Base-by-base conservation (phyloP, 2,329 filamentous ascomycete species). In the Hypoxylon sp. region DNA sequence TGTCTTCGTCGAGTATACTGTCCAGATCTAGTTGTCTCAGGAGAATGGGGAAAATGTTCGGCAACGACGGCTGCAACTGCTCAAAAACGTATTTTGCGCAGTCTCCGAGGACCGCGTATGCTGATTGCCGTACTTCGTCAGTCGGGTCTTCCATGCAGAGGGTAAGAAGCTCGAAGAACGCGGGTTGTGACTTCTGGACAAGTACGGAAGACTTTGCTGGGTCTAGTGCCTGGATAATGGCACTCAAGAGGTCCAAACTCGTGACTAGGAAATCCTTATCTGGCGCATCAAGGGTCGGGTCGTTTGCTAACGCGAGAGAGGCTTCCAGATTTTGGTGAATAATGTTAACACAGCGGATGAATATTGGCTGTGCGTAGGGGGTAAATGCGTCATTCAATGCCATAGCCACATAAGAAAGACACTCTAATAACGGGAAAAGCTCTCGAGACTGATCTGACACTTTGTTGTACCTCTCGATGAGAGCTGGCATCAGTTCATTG, bases 181-280 rank as follows among this genome's bases (percentile, higher is more conserved):
- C 89, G 17, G 93, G 92, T 68, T 94, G 89, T 1, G 93, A 91
- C 71, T 84, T 87, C 69, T 86, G 87, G 62, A 98, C 90, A 28
- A 99, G 86, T 72, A 91, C 88, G n/a, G 88, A 85, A 60, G 93
- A 92, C 81, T 93, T 91, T 50, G 87, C 82, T 52, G 87, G 84
- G 51, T 93, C 89, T 6, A 99, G 87, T 1, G 94, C 94, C 79
- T 99, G 96, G 61, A 99, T 92, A 72, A 98, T 93, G 25, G 94
- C 92, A 77, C 94, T 97, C 60, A 99, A 83, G 13, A 99, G 89
- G 78, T 99, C 96, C 65, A 99, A 85, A 75, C 94, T 97, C 30
- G 96, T 98, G 51, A 99, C 91, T 67, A 98, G 84, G 82, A 98
- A 99, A 80, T 99, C 96, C 83, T 98, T 98, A 80, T 98, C 94